These are phyloP conservation scores for Camellia granthamiana DNA, from an alignment of 148 eudicot genomes.

Conservation along the genomic window DNA sequence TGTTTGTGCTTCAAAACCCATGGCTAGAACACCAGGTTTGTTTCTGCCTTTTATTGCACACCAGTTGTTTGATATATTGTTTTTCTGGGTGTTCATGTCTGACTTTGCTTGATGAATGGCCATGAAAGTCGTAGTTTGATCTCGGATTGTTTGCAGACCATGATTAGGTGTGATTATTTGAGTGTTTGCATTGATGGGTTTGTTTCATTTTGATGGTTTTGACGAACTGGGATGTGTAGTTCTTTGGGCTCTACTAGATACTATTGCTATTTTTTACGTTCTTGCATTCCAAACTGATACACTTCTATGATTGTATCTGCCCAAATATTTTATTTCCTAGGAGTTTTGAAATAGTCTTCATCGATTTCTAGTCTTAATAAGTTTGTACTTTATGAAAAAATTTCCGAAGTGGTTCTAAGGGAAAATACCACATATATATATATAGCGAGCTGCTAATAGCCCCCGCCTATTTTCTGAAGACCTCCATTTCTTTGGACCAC, in stretches of 20 bases:
- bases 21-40: conserved; percentile 48
- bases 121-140: background rate
- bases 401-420: too few species aligned
- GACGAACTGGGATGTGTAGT: background rate
- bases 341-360: background rate
- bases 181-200: conserved; percentile 1
- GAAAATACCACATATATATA: too few species aligned
- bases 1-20: conserved; percentile 25
- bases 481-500: too few species aligned
- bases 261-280: background rate
- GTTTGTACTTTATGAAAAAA: background rate
- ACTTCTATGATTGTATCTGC: background rate
- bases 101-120: background rate
- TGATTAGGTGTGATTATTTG: background rate
- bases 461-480: too few species aligned
- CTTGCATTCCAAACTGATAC: background rate
- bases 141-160: background rate
- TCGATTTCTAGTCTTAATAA: background rate
- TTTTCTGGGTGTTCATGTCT: background rate
- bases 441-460: too few species aligned
- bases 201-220: conserved; percentile 3
- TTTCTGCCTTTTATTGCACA: conserved; percentile 12
- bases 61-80: background rate
- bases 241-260: background rate
- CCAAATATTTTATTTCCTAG: background rate